Conservation (phyloP, 2,329 filamentous ascomycete species). For the Cladosporium colombiae region DNA sequence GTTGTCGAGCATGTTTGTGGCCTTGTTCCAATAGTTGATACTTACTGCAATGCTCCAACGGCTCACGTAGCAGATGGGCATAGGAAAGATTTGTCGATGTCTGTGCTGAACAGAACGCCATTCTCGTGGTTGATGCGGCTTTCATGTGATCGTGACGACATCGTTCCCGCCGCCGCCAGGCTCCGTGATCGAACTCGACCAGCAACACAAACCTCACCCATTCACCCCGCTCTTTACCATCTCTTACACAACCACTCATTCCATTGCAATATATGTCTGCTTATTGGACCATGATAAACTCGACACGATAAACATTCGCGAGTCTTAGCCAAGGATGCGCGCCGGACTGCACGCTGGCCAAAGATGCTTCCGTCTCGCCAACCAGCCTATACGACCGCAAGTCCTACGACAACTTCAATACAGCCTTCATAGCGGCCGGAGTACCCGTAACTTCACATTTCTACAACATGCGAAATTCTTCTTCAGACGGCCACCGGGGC, state of each 20-base stretch:
- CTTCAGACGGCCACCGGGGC: conserved; percentile 37
- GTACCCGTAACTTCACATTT: conserved; percentile 28
- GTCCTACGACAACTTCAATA: conserved; percentile 35
- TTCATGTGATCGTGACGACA: conserved; percentile 17
- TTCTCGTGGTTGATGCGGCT: conserved; percentile 5
- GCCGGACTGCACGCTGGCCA: conserved; percentile 31
- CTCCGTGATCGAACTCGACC: conserved; percentile 13
- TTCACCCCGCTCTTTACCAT: background rate
- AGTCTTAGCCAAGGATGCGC: conserved; percentile 27
- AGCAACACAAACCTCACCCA: conserved; percentile 4
- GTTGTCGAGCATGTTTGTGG: background rate
- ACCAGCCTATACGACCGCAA: conserved; percentile 31
- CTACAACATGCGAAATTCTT: conserved; percentile 27
- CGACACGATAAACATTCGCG: background rate
- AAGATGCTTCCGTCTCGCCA: conserved; percentile 26
- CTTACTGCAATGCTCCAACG: background rate
- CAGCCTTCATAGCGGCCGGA: conserved; percentile 32
- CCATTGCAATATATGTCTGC: background rate
- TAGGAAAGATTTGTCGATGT: background rate
- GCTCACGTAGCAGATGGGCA: background rate
- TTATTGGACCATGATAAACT: conserved; percentile 4
- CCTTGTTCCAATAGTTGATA: background rate
- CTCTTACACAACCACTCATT: background rate
- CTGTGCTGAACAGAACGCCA: background rate
- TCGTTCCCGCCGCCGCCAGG: background rate